These are phyloP conservation scores for Blastobotrys americana DNA, from an alignment of 805 yeast genomes.

Conservation along the genomic window DNA sequence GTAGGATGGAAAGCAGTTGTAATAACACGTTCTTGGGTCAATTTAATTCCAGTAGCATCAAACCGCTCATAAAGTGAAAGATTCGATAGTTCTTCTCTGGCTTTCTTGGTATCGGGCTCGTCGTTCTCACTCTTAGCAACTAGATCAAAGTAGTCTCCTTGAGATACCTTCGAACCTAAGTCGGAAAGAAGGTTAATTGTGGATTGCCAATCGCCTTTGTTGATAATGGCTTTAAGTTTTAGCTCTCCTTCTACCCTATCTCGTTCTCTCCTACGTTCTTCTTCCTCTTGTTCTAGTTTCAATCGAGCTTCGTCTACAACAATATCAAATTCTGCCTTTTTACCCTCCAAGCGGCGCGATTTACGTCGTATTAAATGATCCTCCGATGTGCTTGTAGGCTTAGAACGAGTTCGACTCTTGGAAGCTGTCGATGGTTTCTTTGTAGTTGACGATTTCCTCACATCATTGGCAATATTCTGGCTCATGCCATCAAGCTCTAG, in stretches of 20 bases:
- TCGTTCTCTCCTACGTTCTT: slow-evolving; percentile 37
- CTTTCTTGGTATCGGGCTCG: slow-evolving; percentile 18
- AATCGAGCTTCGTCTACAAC: slow-evolving; percentile 30
- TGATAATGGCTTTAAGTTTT: slow-evolving; percentile 24
- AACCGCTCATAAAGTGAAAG: slow-evolving; percentile 47
- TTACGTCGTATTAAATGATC: slow-evolving; percentile 53
- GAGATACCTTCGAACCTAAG: slow-evolving; percentile 27
- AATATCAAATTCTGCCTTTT: slow-evolving; percentile 47
- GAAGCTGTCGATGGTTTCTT: slow-evolving; percentile 20
- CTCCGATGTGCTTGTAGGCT: slow-evolving; percentile 21
- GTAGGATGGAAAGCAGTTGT: slow-evolving; percentile 74
- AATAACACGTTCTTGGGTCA: slow-evolving; percentile 62
- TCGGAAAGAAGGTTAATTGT: slow-evolving; percentile 27
- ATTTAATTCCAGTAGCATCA: slow-evolving; percentile 63
- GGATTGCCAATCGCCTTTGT: slow-evolving; percentile 33
- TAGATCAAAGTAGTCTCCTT: slow-evolving; percentile 32
- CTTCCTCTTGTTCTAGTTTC: slow-evolving; percentile 21
- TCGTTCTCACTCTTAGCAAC: slow-evolving; percentile 35
- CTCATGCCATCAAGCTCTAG: slow-evolving; percentile 59
- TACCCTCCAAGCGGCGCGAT: slow-evolving; percentile 74
- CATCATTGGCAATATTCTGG: slow-evolving; percentile 44
- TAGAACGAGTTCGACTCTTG: slow-evolving; percentile 10
- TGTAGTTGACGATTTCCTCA: slow-evolving; percentile 24
- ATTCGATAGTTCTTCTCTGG: slow-evolving; percentile 48
- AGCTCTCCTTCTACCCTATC: slow-evolving; percentile 44